Evolutionary conservation across 768 basidiomycete species (phyloP).

Genomic region (Rhodotorula sphaerocarpa): DNA sequence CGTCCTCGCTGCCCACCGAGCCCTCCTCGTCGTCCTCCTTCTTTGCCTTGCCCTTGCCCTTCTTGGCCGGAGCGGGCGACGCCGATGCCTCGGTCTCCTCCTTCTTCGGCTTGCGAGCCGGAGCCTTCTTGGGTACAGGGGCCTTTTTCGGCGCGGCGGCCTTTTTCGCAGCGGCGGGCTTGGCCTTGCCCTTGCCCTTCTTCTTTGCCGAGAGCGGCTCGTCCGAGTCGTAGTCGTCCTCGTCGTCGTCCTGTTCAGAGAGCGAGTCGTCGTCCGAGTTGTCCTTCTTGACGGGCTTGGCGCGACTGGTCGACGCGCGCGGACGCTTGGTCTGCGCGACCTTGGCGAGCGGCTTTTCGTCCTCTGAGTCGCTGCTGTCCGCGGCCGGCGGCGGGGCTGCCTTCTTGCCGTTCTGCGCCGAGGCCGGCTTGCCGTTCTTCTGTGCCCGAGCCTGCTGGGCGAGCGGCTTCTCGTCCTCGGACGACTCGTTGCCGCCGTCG

Average conservation of each 20-base stretch:
- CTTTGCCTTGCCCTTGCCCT: conserved; percentile 45
- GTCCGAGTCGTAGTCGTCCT: conserved; percentile 46
- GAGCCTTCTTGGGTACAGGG: conserved; percentile 45
- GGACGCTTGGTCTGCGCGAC: conserved; percentile 35
- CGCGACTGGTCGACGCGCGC: conserved; percentile 28
- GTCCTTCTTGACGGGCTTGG: conserved; percentile 42
- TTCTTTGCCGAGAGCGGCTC: conserved; percentile 46
- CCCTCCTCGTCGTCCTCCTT: conserved; percentile 49
- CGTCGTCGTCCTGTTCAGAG: conserved; percentile 43
- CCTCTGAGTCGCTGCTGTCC: no score
- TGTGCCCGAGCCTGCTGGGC: conserved; percentile 1
- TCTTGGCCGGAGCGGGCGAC: conserved; percentile 42
- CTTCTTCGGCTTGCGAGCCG: conserved; percentile 40
- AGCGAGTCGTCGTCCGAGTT: conserved; percentile 46
- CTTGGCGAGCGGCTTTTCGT: conserved; percentile 29
- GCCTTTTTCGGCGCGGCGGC: conserved; percentile 49
- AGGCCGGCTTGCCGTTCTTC: no score
- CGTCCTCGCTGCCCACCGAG: conserved; percentile 45
- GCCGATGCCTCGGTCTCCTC: conserved; percentile 37
- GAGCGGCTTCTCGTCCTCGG: conserved; percentile 37
- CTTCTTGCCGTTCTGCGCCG: conserved; percentile 11
- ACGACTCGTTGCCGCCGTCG: conserved; percentile 3
- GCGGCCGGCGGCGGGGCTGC: background rate
- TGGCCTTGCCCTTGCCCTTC: conserved; percentile 41
- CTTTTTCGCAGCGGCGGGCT: conserved; percentile 45